Conservation (phyloP, 106 monocot species). For the Dendrobium chrysotoxum region DNA sequence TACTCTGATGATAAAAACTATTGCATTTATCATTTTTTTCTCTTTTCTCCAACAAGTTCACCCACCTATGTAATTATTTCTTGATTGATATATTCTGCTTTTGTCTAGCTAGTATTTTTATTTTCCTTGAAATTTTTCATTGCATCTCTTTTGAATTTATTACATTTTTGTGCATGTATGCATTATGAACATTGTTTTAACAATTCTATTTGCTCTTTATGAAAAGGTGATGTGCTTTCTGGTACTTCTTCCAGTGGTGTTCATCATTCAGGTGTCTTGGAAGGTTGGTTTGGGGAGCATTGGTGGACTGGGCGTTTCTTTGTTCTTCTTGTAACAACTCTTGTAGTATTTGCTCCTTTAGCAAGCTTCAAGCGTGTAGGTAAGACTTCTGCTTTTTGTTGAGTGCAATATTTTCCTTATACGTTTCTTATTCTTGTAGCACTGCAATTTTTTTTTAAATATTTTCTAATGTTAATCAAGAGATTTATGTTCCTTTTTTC, state of each 20-base stretch:
- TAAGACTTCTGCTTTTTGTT: slow-evolving; percentile 10
- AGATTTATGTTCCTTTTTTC: neutral
- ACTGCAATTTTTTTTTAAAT: neutral
- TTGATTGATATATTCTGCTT: neutral
- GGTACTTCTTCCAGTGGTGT: slow-evolving; percentile 50
- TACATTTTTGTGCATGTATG: neutral
- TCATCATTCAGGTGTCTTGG: slow-evolving; percentile 60
- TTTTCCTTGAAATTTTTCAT: neutral
- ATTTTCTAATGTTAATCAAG: neutral
- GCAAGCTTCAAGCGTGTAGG: slow-evolving; percentile 69
- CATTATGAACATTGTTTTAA: neutral
- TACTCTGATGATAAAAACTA: neutral
- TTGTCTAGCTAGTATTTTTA: neutral
- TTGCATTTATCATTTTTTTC: neutral
- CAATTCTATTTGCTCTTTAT: neutral
- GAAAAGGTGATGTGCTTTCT: slow-evolving; percentile 64
- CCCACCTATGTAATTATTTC: neutral
- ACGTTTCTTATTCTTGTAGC: neutral
- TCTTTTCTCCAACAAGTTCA: neutral
- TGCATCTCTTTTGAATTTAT: neutral
- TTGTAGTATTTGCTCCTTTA: slow-evolving; percentile 51
- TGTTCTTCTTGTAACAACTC: slow-evolving; percentile 50
- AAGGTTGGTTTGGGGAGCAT: slow-evolving; percentile 67
- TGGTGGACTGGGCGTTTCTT: slow-evolving; percentile 62
- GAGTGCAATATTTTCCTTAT: neutral